Percentiles rank a stretch among this genome's conserved stretches.
These are phyloP conservation scores for Candida glucosophila DNA, from an alignment of 1,139 yeast genomes.

Conservation along the genomic window DNA sequence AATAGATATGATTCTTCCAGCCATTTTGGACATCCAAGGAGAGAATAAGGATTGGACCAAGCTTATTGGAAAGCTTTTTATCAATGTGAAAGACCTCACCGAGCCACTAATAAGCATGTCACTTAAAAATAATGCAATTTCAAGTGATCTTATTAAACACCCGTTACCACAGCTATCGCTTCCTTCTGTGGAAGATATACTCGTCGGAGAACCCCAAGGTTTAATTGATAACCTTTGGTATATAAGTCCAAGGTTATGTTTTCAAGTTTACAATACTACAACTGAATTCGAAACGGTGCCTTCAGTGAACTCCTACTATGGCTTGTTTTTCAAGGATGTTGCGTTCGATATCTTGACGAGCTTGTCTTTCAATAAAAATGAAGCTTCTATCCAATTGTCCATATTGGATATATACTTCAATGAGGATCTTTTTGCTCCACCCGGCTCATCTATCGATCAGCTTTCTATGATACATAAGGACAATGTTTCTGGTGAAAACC, in stretches of 20 bases:
- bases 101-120: conserved; percentile 31
- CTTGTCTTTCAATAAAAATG: conserved; percentile 82
- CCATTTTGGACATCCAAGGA: conserved; percentile 33
- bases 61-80: conserved; percentile 20
- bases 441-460: conserved; percentile 77
- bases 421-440: conserved; percentile 65
- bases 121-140: conserved; percentile 27
- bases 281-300: conserved; percentile 68
- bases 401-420: conserved; percentile 69
- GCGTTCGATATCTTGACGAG: conserved; percentile 67
- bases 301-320: conserved; percentile 43
- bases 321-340: conserved; percentile 64
- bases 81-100: conserved; percentile 22
- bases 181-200: conserved; percentile 35
- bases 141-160: conserved; percentile 35
- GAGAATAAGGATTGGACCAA: conserved; percentile 19
- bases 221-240: conserved; percentile 32
- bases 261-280: conserved; percentile 52
- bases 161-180: conserved; percentile 37
- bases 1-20: conserved; percentile 44
- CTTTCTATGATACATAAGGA: conserved; percentile 34
- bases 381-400: conserved; percentile 77
- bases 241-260: conserved; percentile 47
- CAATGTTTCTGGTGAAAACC: conserved; percentile 31
- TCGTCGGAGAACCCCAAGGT: conserved; percentile 19